Evolutionary conservation across 352 stramenopile species (phyloP).

Genomic region (Hyaloperonospora arabidopsidis): DNA sequence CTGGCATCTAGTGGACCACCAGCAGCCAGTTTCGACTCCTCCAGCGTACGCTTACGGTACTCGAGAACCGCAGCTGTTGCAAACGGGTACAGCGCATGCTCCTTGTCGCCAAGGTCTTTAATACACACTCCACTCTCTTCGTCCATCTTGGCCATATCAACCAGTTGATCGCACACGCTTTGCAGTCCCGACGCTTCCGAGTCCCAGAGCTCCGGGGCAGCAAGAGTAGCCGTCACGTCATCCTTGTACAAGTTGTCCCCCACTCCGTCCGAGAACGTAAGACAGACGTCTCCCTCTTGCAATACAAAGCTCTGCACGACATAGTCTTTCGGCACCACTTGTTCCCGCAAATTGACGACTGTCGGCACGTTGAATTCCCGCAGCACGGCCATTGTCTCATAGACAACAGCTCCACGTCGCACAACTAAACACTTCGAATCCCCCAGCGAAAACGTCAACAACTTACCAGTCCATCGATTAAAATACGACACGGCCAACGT

Average conservation of each 20-base stretch:
- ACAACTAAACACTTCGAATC: conserved; percentile 73
- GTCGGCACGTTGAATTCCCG: conserved; percentile 77
- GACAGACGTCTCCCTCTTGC: conserved; percentile 42
- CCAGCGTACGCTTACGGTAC: conserved; percentile 48
- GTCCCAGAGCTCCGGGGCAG: conserved; percentile 18
- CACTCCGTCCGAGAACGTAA: conserved; percentile 73
- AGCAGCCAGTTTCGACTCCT: conserved; percentile 22
- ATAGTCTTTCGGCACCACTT: conserved; percentile 47
- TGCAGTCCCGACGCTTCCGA: conserved; percentile 28
- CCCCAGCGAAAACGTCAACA: conserved; percentile 66
- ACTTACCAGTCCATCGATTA: conserved; percentile 49
- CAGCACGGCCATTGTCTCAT: conserved; percentile 58
- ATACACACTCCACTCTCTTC: conserved; percentile 7
- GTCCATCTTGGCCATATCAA: conserved; percentile 37
- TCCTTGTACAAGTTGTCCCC: conserved; percentile 80
- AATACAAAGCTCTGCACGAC: conserved; percentile 62
- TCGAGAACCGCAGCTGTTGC: conserved; percentile 53
- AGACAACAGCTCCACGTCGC: conserved; percentile 39
- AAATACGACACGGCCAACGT: conserved; percentile 70
- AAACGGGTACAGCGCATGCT: conserved; percentile 43
- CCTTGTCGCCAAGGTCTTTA: background rate
- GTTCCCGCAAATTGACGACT: conserved; percentile 54
- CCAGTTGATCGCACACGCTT: conserved; percentile 42
- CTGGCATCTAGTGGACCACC: conserved; percentile 10
- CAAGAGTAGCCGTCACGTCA: conserved; percentile 36